A percentile compares a stretch with the other conserved stretches of the same genome.
phyloP scores from a whole-genome alignment of 495 filamentous ascomycete species.

The Entonaema liquescens region DNA sequence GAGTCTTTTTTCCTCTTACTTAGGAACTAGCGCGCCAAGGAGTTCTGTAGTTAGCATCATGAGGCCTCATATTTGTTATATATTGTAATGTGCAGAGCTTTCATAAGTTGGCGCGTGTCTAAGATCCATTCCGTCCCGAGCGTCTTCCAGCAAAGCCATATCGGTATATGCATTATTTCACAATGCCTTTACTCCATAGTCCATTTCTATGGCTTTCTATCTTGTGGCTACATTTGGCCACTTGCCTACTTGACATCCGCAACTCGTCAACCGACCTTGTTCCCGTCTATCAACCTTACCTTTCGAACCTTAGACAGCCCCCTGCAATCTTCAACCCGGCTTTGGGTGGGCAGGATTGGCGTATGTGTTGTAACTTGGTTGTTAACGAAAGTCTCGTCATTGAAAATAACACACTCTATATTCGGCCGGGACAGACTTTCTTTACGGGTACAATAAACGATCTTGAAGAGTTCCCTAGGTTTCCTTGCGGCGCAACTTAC shows the following conservation, averaged over 20 bases:
- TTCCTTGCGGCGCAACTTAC: slow-evolving; percentile 45
- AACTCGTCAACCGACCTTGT: slow-evolving; percentile 18
- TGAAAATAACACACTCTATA: slow-evolving; percentile 17
- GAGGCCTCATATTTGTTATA: neutral
- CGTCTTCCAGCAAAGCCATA: neutral
- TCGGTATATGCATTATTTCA: neutral
- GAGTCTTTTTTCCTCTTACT: neutral
- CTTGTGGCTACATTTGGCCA: neutral
- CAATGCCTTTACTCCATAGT: neutral
- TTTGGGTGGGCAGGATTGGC: slow-evolving; percentile 25
- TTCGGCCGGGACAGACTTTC: slow-evolving; percentile 15
- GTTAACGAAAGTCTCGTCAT: slow-evolving; percentile 22
- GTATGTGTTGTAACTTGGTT: slow-evolving; percentile 28
- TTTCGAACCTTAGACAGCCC: neutral
- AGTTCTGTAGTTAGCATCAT: neutral
- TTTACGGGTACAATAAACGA: neutral
- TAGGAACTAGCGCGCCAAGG: neutral
- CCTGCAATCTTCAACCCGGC: slow-evolving; percentile 3
- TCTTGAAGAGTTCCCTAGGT: slow-evolving; percentile 19
- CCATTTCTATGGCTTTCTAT: neutral
- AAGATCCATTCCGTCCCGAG: neutral
- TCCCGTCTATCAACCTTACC: slow-evolving; percentile 14
- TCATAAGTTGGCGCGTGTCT: neutral
- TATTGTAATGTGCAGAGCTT: neutral
- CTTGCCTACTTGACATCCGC: neutral